Percentiles rank a stretch among this genome's conserved stretches.
phyloP scores from a whole-genome alignment of 225 moss, liverwort and hornwort genomes.

The Rhytidiadelphus loreus region DNA sequence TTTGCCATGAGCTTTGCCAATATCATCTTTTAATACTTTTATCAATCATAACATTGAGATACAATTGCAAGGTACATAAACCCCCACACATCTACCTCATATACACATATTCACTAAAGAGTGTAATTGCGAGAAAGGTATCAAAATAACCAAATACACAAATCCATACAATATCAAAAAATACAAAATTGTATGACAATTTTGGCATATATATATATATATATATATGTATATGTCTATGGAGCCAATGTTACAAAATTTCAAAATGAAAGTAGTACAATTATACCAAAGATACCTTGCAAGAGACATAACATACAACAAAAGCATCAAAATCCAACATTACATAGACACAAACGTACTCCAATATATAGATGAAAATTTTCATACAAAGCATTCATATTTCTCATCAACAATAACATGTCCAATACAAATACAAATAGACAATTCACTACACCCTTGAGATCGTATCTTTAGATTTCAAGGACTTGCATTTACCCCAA shows the following conservation, averaged over 20 bases:
- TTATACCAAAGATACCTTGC: no score
- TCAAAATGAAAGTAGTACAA: not conserved
- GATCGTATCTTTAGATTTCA: no score
- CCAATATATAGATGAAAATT: not conserved
- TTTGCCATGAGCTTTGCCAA: no score
- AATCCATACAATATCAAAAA: not conserved
- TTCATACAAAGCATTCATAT: not conserved
- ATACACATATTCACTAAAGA: not conserved
- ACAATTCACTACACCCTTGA: no score
- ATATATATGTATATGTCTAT: not conserved
- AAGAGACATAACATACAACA: not conserved
- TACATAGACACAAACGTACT: not conserved
- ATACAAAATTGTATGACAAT: not conserved
- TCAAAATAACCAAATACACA: not conserved
- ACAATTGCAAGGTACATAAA: not conserved
- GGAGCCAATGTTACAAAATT: not conserved
- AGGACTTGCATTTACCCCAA: no score
- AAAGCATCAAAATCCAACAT: not conserved
- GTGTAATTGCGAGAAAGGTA: not conserved
- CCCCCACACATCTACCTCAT: accelerated
- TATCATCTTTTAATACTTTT: no score
- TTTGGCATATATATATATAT: not conserved
- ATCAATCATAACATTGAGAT: no score
- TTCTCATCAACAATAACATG: no score
- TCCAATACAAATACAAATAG: no score